Percentiles rank a stretch among this genome's conserved stretches.
phyloP scores from a whole-genome alignment of 352 stramenopile species.

The Phytophthora ramorum region DNA sequence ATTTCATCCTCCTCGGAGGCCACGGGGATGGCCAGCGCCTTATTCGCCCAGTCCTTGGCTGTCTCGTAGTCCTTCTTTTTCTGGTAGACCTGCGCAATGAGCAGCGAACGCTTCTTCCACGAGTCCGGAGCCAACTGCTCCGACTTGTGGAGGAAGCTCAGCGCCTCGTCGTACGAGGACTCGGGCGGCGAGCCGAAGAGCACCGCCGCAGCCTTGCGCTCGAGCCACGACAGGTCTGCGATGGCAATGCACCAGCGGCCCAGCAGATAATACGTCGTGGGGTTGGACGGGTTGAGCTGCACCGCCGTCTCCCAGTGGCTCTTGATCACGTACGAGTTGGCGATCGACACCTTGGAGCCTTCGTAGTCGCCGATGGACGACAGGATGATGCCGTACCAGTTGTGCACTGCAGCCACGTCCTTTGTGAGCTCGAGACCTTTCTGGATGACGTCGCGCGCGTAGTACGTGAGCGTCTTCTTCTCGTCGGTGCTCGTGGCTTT shows the following conservation, averaged over 20 bases:
- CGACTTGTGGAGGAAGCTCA: slow-evolving; percentile 78
- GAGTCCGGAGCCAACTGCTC: slow-evolving; percentile 72
- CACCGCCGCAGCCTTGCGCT: slow-evolving; percentile 83
- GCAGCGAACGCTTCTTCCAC: slow-evolving; percentile 88
- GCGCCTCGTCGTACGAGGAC: slow-evolving; percentile 85
- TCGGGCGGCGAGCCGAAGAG: slow-evolving; percentile 84
- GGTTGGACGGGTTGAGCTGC: slow-evolving; percentile 73
- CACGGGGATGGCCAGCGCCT: slow-evolving; percentile 67
- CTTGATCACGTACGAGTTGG: slow-evolving; percentile 87
- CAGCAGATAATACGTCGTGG: slow-evolving; percentile 81
- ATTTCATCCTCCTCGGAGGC: slow-evolving; percentile 72
- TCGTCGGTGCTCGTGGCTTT: slow-evolving; percentile 60
- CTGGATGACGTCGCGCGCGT: slow-evolving; percentile 65
- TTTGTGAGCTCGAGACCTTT: slow-evolving; percentile 56
- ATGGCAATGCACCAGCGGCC: slow-evolving; percentile 89
- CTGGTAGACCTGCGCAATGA: slow-evolving; percentile 84
- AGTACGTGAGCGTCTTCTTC: slow-evolving; percentile 83
- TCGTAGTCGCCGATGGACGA: slow-evolving; percentile 88
- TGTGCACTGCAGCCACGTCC: slow-evolving; percentile 77
- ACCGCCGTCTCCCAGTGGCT: slow-evolving; percentile 81
- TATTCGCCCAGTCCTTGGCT: slow-evolving; percentile 77
- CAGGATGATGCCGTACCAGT: slow-evolving; percentile 88
- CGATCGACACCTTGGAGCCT: slow-evolving; percentile 84
- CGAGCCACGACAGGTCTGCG: slow-evolving; percentile 84
- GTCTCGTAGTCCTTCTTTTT: slow-evolving; percentile 76